phyloP scores from a whole-genome alignment of 1,139 yeast genomes.

The Saccharomycopsis hybrid region DNA sequence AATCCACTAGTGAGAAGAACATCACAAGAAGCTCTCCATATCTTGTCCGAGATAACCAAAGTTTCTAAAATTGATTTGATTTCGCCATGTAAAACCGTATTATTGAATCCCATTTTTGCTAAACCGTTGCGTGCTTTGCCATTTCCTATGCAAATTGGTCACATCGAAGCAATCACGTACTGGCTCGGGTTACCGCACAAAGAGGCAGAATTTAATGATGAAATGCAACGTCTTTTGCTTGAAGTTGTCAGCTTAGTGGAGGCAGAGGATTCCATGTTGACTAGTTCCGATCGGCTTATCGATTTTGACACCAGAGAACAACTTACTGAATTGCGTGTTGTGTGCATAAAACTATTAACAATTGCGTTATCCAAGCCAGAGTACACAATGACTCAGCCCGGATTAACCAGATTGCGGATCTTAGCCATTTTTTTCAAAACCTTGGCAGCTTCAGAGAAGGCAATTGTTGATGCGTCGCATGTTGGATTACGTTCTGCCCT shows the following conservation, averaged over 20 bases:
- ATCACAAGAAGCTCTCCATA: conserved; percentile 64
- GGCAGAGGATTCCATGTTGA: conserved; percentile 94
- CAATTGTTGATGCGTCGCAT: conserved; percentile 91
- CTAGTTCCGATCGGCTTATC: conserved; percentile 56
- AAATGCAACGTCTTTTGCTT: conserved; percentile 71
- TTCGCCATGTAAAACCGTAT: conserved; percentile 73
- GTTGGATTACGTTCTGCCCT: conserved; percentile 79
- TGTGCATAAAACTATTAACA: conserved; percentile 78
- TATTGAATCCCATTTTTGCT: conserved; percentile 91
- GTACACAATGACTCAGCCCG: conserved; percentile 69
- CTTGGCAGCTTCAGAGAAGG: conserved; percentile 75
- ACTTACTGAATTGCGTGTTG: conserved; percentile 81
- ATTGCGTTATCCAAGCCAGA: conserved; percentile 80
- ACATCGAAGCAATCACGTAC: conserved; percentile 94
- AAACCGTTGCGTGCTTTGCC: conserved; percentile 96
- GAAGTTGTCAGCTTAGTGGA: conserved; percentile 95
- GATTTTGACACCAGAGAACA: conserved; percentile 89
- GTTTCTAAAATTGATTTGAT: conserved; percentile 71
- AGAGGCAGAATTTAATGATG: conserved; percentile 83
- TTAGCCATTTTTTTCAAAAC: conserved; percentile 95
- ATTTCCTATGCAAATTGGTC: conserved; percentile 97
- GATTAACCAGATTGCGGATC: conserved; percentile 77
- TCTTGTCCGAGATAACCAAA: conserved; percentile 62
- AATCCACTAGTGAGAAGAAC: conserved; percentile 77
- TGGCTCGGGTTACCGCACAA: conserved; percentile 79